A percentile compares a stretch with the other conserved stretches of the same genome.
These are phyloP conservation scores for Saccharomyces hybrid DNA, from an alignment of 1,139 yeast genomes.

Conservation along the genomic window DNA sequence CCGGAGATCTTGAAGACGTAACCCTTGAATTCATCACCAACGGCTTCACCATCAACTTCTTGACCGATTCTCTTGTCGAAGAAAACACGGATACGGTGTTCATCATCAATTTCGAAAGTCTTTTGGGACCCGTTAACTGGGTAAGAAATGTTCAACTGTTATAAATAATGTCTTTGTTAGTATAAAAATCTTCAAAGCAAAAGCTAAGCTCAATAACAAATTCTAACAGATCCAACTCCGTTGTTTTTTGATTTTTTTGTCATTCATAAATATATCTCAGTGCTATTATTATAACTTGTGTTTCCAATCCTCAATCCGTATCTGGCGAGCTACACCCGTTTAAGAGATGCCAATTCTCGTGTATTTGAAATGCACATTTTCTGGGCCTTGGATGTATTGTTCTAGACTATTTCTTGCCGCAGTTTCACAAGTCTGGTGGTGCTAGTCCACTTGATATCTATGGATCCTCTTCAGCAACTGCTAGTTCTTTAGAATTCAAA, in stretches of 20 bases:
- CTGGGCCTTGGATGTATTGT: no score
- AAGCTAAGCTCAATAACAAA: conserved; percentile 35
- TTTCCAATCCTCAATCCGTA: conserved; percentile 43
- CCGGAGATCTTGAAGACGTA: conserved; percentile 98
- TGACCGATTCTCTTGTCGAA: conserved; percentile 99
- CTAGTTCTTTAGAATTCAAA: neutral
- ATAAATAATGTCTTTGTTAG: conserved; percentile 8
- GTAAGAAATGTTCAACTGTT: conserved; percentile 94
- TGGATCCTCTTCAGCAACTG: neutral
- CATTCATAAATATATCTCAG: conserved; percentile 66
- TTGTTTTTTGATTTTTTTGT: neutral
- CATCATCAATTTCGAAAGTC: conserved; percentile 96
- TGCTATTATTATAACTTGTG: no score
- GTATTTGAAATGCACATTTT: no score
- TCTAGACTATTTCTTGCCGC: conserved; percentile 38
- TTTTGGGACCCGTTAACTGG: conserved; percentile 99
- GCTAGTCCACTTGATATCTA: neutral
- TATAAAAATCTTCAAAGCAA: conserved; percentile 53
- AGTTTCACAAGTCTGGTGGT: neutral
- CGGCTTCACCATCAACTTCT: conserved; percentile 98
- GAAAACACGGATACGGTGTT: conserved; percentile 97
- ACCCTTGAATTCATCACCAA: conserved; percentile 99
- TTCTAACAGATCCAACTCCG: conserved; percentile 29
- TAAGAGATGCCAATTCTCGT: no score
- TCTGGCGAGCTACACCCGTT: no score